A percentile compares a stretch with the other conserved stretches of the same genome.
Evolutionary conservation across 1,284 basidiomycete genomes (phyloP).

Genomic region (Fomitopsis betulina): DNA sequence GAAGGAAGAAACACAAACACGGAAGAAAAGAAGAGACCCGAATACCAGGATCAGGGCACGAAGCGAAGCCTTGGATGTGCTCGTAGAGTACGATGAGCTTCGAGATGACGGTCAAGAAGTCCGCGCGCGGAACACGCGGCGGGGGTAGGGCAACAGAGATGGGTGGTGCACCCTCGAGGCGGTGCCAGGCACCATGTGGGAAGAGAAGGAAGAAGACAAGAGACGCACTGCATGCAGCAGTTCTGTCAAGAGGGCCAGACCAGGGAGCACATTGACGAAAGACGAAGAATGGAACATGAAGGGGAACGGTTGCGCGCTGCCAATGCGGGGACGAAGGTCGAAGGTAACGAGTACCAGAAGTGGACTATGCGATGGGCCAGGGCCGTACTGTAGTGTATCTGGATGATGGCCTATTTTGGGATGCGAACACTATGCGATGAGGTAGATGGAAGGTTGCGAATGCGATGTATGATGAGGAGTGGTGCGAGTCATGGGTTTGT

Average conservation of each 20-base stretch:
- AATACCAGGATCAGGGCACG: neutral
- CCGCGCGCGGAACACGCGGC: neutral
- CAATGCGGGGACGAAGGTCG: neutral
- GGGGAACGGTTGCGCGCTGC: neutral
- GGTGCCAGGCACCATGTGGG: neutral
- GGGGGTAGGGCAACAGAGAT: neutral
- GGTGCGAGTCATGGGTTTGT: neutral
- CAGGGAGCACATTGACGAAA: neutral
- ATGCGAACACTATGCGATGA: neutral
- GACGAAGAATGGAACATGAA: neutral
- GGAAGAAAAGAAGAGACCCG: too few relatives aligned
- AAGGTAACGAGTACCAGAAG: neutral
- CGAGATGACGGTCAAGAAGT: slow-evolving; percentile 1
- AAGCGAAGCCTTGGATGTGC: neutral
- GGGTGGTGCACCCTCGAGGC: neutral
- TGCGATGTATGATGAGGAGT: slow-evolving; percentile 4
- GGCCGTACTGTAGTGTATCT: neutral
- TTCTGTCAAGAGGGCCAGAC: neutral
- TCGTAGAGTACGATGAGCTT: neutral
- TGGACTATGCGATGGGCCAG: neutral
- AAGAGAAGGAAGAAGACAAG: neutral
- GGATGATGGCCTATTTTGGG: neutral
- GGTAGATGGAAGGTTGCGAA: neutral
- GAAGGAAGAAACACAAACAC: too few relatives aligned
- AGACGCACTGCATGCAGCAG: neutral